phyloP scores from a whole-genome alignment of 768 basidiomycete species.

The Sarcomyxa edulis region DNA sequence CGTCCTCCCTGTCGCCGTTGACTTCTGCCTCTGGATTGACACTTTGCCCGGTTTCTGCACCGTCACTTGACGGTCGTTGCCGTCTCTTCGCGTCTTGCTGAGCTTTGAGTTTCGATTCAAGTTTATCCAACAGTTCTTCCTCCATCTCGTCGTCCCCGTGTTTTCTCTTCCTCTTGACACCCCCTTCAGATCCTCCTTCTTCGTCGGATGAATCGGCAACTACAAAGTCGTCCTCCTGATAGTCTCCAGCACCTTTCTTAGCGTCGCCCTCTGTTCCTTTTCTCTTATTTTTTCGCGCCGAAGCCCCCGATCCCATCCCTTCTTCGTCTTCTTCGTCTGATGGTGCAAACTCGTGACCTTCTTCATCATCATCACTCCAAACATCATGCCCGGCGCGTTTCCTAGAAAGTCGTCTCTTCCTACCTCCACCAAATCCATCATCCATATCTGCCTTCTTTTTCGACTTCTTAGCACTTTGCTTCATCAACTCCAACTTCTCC shows the following conservation, averaged over 20 bases:
- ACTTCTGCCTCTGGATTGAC: constrained; percentile 19
- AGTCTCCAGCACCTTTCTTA: constrained; percentile 57
- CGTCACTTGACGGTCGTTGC: constrained; percentile 27
- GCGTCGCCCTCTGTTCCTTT: constrained; percentile 39
- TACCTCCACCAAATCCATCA: constrained; percentile 41
- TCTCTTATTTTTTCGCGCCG: constrained; percentile 40
- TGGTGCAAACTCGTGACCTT: constrained; percentile 38
- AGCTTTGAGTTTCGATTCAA: constrained; percentile 63
- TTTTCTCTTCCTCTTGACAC: constrained; percentile 31
- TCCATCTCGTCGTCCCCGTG: constrained; percentile 34
- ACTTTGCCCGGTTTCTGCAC: constrained; percentile 22
- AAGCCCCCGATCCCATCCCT: constrained; percentile 20
- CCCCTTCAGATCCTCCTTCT: constrained; percentile 41
- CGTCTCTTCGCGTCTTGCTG: constrained; percentile 47
- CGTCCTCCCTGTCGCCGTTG: constrained; percentile 27
- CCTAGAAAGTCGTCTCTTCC: constrained; percentile 36
- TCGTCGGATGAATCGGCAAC: constrained; percentile 76
- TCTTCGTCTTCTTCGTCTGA: constrained; percentile 60
- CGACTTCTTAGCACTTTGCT: constrained; percentile 58
- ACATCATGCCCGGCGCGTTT: constrained; percentile 35
- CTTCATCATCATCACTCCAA: constrained; percentile 63
- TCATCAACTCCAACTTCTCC: constrained; percentile 63
- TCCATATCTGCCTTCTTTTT: constrained; percentile 51
- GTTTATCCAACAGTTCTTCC: constrained; percentile 61
- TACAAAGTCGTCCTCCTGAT: constrained; percentile 82